Conservation (phyloP, 1,284 basidiomycete genomes). For the Agroathelia rolfsii region DNA sequence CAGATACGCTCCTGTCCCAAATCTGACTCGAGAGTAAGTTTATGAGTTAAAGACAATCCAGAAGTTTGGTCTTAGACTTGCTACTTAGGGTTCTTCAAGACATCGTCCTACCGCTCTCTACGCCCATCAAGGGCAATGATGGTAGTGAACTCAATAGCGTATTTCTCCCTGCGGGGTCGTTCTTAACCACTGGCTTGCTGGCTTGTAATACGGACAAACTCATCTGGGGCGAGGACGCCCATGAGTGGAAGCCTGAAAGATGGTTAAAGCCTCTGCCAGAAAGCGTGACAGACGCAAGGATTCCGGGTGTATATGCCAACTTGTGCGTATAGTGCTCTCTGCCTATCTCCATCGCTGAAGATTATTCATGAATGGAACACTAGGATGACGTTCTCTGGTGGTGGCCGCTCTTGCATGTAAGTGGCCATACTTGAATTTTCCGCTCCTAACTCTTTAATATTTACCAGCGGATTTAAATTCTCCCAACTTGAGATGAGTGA, state of each 20-base stretch:
- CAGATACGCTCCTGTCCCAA: slow-evolving; percentile 6
- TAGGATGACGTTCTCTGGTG: slow-evolving; percentile 29
- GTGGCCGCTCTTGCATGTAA: slow-evolving; percentile 25
- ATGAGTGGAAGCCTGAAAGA: slow-evolving; percentile 17
- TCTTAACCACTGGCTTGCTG: slow-evolving; percentile 11
- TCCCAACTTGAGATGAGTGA: slow-evolving; percentile 25
- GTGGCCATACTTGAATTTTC: slow-evolving; percentile 6
- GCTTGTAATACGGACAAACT: slow-evolving; percentile 14
- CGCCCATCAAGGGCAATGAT: slow-evolving; percentile 17
- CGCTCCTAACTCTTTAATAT: neutral
- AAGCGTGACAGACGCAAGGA: slow-evolving; percentile 10
- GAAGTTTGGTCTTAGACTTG: neutral
- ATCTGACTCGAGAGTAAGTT: slow-evolving; percentile 5
- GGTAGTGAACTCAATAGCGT: slow-evolving; percentile 14
- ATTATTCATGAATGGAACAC: no score
- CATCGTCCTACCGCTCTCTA: slow-evolving; percentile 17
- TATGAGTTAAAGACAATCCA: no score
- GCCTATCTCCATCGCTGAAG: no score
- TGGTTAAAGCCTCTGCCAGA: slow-evolving; percentile 15
- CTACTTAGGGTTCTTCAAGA: slow-evolving; percentile 17
- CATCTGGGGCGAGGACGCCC: slow-evolving; percentile 16
- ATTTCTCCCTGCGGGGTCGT: no score
- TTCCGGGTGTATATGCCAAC: slow-evolving; percentile 17
- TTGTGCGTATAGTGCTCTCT: slow-evolving; percentile 12
- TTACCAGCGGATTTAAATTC: slow-evolving; percentile 24